A percentile compares a stretch with the other conserved stretches of the same genome.
Evolutionary conservation across 2,329 filamentous ascomycete genomes (phyloP).

Genomic region (Botrytis cinerea): DNA sequence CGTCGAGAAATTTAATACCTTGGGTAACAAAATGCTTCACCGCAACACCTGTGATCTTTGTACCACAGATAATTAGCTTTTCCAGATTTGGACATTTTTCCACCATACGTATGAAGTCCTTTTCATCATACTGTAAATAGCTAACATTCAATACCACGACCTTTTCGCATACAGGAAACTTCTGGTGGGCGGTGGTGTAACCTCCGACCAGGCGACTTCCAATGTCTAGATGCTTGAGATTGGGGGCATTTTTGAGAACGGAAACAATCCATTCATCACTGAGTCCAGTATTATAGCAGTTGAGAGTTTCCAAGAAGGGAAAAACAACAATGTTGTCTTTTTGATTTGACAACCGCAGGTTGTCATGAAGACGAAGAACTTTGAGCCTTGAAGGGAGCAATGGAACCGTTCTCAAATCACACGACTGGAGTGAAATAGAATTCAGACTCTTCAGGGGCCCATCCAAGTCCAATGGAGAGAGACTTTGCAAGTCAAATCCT

Average conservation of each 20-base stretch:
- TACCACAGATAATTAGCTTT: conserved; percentile 35
- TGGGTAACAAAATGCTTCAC: conserved; percentile 40
- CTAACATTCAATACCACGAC: conserved; percentile 35
- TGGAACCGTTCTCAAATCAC: conserved; percentile 29
- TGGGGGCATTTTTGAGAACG: conserved; percentile 28
- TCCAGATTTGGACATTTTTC: conserved; percentile 36
- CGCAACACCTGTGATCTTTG: conserved; percentile 41
- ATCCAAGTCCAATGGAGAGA: neutral
- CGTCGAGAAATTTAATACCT: conserved; percentile 36
- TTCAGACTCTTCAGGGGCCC: neutral
- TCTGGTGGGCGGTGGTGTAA: neutral
- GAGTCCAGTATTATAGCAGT: conserved; percentile 31
- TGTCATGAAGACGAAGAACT: conserved; percentile 34
- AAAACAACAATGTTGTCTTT: conserved; percentile 5
- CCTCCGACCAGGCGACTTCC: conserved; percentile 31
- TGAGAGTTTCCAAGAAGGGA: conserved; percentile 38
- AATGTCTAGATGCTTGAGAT: conserved; percentile 34
- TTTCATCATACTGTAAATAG: conserved; percentile 28
- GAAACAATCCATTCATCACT: conserved; percentile 29
- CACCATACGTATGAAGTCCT: conserved; percentile 30
- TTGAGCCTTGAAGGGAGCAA: conserved; percentile 36
- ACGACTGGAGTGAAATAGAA: conserved; percentile 35
- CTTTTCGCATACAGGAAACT: conserved; percentile 34
- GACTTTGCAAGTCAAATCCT: neutral
- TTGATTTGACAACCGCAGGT: conserved; percentile 2